Evolutionary conservation across 768 basidiomycete genomes (phyloP), one percentile per base, ranked within the genome.

Genomic region (Leucogyrophana mollusca): DNA sequence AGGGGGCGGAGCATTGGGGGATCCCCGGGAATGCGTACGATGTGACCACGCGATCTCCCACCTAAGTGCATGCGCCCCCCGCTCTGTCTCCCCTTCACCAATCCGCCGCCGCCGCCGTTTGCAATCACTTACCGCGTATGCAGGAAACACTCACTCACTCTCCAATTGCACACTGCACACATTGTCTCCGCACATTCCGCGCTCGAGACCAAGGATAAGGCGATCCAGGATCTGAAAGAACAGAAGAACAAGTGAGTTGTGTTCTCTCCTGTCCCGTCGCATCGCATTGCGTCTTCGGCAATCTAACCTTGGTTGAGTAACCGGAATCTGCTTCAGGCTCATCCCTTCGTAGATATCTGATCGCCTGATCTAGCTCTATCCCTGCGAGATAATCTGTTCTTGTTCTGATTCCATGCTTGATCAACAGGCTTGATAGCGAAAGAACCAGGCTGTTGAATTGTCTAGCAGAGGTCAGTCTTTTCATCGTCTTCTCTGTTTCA

Each of bases 121-220:
- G 37, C 8, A 21, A 16, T 13, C 22, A 11, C 16, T 30, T 30
- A 30, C 27, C 27, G 27, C 30, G 25, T 32, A 9, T 17, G 13
- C 48, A 90, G 88, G 68, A 90, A 90, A 68, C 90, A 91, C 60
- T 88, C 88, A 4, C 61, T 92, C 51, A 87, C 87, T 8, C 69
- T 92, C 34, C 90, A 92, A 63, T 69, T 92, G 27, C 90, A 92
- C 54, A 92, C 90, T 9, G 89, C 90, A 9, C 88, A 92, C 60
- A 89, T 92, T 34, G 71, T 92, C 2, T 89, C 90, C 7, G 88
- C 88, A 5, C 89, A 92, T 60, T 82, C 87, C 2, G 77, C 83
- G 23, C 70, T 92, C 4, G 87, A 90, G 50, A 80, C 85, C 61
- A 90, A 90, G 61, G 77, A 77, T 51, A 87, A 82, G 53, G 78